Percentiles rank a stretch among this genome's conserved stretches.
Evolutionary conservation across 2,329 filamentous ascomycete species (phyloP).

Genomic region (Apiospora kogelbergensis): DNA sequence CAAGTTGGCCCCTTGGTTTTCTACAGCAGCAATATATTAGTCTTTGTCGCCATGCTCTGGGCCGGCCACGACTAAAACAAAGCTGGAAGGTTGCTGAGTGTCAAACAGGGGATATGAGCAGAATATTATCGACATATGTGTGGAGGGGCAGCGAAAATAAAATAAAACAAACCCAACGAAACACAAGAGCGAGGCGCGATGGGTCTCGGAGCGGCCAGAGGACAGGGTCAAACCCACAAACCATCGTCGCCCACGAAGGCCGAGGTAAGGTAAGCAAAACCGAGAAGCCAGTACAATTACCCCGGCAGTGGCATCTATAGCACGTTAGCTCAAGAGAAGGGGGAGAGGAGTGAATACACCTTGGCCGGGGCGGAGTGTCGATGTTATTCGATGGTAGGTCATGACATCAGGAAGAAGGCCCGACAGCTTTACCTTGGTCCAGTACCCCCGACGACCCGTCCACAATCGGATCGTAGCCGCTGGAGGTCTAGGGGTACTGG

Average conservation of each 20-base stretch:
- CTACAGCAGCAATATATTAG: too few relatives aligned
- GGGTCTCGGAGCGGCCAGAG: too few relatives aligned
- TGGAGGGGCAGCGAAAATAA: too few relatives aligned
- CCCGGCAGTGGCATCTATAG: not conserved
- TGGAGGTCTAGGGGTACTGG: too few relatives aligned
- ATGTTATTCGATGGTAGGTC: too few relatives aligned
- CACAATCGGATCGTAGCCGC: not conserved
- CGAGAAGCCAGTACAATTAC: not conserved
- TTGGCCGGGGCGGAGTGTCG: not conserved
- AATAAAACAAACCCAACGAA: not conserved
- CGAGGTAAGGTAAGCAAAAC: not conserved
- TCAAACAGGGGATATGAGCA: not conserved
- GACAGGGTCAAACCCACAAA: not conserved
- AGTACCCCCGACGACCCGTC: not conserved
- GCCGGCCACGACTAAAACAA: too few relatives aligned
- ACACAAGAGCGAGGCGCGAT: not conserved
- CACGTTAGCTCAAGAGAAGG: not conserved
- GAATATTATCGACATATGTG: too few relatives aligned
- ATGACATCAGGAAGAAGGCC: not conserved
- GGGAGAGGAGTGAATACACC: not conserved
- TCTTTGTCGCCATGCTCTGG: too few relatives aligned
- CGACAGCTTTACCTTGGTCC: not conserved
- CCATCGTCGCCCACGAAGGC: not conserved
- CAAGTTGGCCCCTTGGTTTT: too few relatives aligned
- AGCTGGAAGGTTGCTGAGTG: not conserved